Conservation (phyloP, 139 green algal species). For the Chlorella sp. region DNA sequence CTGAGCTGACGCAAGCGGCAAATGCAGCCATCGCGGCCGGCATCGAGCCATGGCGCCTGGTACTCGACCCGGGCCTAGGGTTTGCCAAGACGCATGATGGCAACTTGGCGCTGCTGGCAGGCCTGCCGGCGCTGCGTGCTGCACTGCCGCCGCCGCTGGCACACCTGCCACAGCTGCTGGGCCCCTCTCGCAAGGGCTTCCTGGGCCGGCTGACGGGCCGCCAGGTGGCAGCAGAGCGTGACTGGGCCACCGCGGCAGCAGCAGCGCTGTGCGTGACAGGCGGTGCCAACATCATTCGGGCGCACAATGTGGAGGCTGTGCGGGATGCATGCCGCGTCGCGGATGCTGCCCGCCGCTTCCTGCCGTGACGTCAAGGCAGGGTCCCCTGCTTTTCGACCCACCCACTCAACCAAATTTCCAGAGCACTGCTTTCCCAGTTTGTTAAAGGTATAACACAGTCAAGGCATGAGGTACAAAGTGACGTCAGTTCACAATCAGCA, state of each 20-base stretch:
- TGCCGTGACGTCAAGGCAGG: background rate
- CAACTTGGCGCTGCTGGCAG: conserved; percentile 77
- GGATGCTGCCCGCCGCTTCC: conserved; percentile 57
- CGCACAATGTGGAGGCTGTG: conserved; percentile 79
- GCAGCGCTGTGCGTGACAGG: conserved; percentile 52
- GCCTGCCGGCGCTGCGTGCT: conserved; percentile 59
- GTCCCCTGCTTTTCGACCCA: no score
- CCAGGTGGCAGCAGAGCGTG: conserved; percentile 48
- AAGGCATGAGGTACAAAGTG: no score
- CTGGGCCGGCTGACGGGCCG: conserved; percentile 71
- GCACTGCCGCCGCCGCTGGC: conserved; percentile 49
- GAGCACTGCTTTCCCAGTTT: no score
- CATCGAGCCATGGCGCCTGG: conserved; percentile 88
- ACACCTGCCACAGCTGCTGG: conserved; percentile 78
- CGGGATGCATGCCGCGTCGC: conserved; percentile 75
- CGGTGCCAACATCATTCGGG: conserved; percentile 84
- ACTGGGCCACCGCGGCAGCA: conserved; percentile 64
- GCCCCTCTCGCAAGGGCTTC: conserved; percentile 88
- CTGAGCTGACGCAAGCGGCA: conserved; percentile 63
- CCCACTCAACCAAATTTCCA: no score
- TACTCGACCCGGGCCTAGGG: conserved; percentile 92
- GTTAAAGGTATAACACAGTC: no score
- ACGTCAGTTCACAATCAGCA: no score
- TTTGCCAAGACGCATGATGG: conserved; percentile 85
- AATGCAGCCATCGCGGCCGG: conserved; percentile 73